phyloP scores from a whole-genome alignment of 2,329 filamentous ascomycete species.

The Sclerotinia nivalis region DNA sequence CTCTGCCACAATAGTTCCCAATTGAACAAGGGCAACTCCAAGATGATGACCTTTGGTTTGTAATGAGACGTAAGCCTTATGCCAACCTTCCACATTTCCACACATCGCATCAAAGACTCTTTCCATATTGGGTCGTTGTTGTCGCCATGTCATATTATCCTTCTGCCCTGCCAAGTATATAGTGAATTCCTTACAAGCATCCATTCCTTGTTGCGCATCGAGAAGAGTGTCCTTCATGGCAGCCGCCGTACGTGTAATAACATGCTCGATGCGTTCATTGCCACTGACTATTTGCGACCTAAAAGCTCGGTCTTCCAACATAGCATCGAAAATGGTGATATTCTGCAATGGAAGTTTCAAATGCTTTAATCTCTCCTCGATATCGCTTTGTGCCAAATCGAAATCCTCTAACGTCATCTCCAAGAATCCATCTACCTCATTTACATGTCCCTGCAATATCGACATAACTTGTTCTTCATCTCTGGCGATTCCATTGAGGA shows the following conservation, averaged over 20 bases:
- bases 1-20: slow-evolving; percentile 76
- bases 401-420: slow-evolving; percentile 86
- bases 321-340: slow-evolving; percentile 77
- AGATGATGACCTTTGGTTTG: slow-evolving; percentile 71
- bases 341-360: slow-evolving; percentile 83
- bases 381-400: slow-evolving; percentile 72
- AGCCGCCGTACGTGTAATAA: slow-evolving; percentile 74
- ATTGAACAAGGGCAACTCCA: slow-evolving; percentile 67
- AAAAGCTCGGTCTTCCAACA: slow-evolving; percentile 83
- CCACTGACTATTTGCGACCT: slow-evolving; percentile 79
- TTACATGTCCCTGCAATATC: slow-evolving; percentile 88
- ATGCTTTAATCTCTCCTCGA: slow-evolving; percentile 76
- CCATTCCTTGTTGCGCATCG: slow-evolving; percentile 76
- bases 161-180: slow-evolving; percentile 71
- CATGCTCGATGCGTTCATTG: slow-evolving; percentile 89
- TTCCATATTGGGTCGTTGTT: slow-evolving; percentile 61
- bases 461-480: slow-evolving; percentile 84
- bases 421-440: slow-evolving; percentile 89
- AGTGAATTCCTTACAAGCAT: slow-evolving; percentile 74
- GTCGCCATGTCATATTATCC: slow-evolving; percentile 58
- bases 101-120: slow-evolving; percentile 88
- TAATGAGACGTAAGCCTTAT: slow-evolving; percentile 74
- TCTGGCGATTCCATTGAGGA: slow-evolving; percentile 83
- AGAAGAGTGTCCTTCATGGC: slow-evolving; percentile 75
- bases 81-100: slow-evolving; percentile 90